Evolutionary conservation across 176 grass and related monocot genomes (phyloP).

Genomic region (Dendrocalamus sinicus): DNA sequence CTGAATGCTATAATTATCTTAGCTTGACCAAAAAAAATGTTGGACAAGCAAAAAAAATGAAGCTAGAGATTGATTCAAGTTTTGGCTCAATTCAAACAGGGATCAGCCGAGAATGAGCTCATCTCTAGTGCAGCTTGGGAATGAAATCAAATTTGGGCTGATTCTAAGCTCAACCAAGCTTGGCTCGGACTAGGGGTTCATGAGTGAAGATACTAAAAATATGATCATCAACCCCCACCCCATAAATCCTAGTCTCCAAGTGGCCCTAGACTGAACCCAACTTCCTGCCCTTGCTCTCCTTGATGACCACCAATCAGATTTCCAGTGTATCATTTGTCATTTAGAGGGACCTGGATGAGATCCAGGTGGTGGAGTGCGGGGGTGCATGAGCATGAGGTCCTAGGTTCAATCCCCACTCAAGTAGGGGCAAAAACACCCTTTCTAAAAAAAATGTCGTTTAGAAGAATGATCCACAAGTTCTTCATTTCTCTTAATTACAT

Average conservation of each 20-base stretch:
- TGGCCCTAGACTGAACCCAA: not conserved
- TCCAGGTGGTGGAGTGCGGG: not conserved
- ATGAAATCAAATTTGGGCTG: slow-evolving; percentile 3
- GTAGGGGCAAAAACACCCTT: not conserved
- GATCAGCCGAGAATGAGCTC: not conserved
- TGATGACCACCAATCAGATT: slow-evolving; percentile 9
- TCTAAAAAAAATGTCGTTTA: not conserved
- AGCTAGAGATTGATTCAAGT: not conserved
- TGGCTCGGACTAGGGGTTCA: not conserved
- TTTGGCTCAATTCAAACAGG: slow-evolving; percentile 16
- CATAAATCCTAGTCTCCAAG: not conserved
- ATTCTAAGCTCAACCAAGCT: slow-evolving; percentile 10
- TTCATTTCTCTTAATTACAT: slow-evolving; percentile 10
- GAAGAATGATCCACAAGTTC: not conserved
- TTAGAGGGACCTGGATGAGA: not conserved
- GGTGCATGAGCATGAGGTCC: not conserved
- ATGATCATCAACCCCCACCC: not conserved
- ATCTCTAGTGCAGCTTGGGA: slow-evolving; percentile 7
- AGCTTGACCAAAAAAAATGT: not conserved
- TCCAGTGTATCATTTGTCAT: not conserved
- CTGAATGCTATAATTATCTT: slow-evolving; percentile 25
- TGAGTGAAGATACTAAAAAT: not conserved
- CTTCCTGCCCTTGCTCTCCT: not conserved
- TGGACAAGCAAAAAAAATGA: not conserved
- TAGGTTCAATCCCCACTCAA: not conserved